Evolutionary conservation across 2,329 filamentous ascomycete genomes (phyloP).

Genomic region (Aspergillus costaricaensis): DNA sequence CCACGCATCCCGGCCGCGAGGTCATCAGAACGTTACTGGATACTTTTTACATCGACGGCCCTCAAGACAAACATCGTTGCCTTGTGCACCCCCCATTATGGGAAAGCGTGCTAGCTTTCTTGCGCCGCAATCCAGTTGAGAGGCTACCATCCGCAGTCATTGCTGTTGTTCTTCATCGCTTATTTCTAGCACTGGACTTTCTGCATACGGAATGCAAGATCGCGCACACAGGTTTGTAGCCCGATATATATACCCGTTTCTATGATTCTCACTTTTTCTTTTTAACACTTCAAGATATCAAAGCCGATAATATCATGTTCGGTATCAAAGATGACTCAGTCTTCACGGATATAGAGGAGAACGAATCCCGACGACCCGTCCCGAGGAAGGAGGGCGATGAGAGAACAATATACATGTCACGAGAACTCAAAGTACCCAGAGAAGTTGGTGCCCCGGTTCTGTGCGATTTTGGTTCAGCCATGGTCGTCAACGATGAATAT

Average conservation of each 20-base stretch:
- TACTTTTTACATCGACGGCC: slow-evolving; percentile 36
- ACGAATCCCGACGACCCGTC: slow-evolving; percentile 43
- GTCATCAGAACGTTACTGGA: slow-evolving; percentile 36
- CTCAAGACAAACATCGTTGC: slow-evolving; percentile 35
- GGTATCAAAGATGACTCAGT: slow-evolving; percentile 44
- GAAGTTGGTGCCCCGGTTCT: slow-evolving; percentile 41
- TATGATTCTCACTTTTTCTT: slow-evolving; percentile 11
- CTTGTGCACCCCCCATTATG: slow-evolving; percentile 47
- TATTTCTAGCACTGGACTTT: slow-evolving; percentile 50
- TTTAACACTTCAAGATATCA: slow-evolving; percentile 40
- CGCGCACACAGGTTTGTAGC: slow-evolving; percentile 48
- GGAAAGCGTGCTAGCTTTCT: slow-evolving; percentile 45
- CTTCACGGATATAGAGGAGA: slow-evolving; percentile 43
- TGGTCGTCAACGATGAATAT: slow-evolving; percentile 34
- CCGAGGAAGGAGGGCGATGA: slow-evolving; percentile 48
- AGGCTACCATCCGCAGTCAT: slow-evolving; percentile 41
- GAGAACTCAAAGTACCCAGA: slow-evolving; percentile 39
- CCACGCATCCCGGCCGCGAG: slow-evolving; percentile 32
- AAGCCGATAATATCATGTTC: slow-evolving; percentile 52
- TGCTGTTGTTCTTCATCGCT: slow-evolving; percentile 38
- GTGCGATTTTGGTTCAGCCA: slow-evolving; percentile 55
- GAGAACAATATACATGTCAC: slow-evolving; percentile 48
- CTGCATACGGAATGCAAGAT: slow-evolving; percentile 51
- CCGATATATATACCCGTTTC: background rate
- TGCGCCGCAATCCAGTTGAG: slow-evolving; percentile 43